Percentiles rank a stretch among this genome's conserved stretches.
phyloP scores from a whole-genome alignment of 1,284 basidiomycete species.

The Lentinus polychrous region DNA sequence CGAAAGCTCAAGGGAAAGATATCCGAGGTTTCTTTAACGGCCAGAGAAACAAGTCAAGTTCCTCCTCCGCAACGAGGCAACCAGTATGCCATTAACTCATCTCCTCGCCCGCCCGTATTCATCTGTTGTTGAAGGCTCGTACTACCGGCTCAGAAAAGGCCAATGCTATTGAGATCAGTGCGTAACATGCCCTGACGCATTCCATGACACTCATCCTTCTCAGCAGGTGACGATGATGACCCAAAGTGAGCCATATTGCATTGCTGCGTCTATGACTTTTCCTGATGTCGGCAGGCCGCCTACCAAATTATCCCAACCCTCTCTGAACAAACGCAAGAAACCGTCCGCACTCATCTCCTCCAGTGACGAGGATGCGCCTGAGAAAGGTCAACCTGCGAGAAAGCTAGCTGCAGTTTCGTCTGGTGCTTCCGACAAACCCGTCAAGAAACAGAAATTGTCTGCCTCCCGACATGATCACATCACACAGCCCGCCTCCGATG shows the following conservation, averaged over 20 bases:
- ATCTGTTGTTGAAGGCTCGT: background rate
- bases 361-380: conserved; percentile 8
- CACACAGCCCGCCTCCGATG: background rate
- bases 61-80: conserved; percentile 2
- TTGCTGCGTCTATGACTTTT: background rate
- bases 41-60: conserved; percentile 2
- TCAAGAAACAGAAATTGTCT: too few relatives aligned
- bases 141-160: conserved; percentile 4
- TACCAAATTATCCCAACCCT: background rate
- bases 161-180: conserved; percentile 13
- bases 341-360: conserved; percentile 1
- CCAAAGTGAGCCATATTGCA: background rate
- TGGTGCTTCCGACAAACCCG: background rate
- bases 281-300: background rate
- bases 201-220: background rate
- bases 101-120: background rate
- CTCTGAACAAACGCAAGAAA: conserved; percentile 1
- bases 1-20: conserved; percentile 11
- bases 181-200: conserved; percentile 4
- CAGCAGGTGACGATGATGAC: conserved; percentile 4
- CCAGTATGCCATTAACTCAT: background rate
- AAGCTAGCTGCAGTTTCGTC: conserved; percentile 1
- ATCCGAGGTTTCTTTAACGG: conserved; percentile 15
- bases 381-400: background rate
- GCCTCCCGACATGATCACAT: too few relatives aligned